Conservation (phyloP, 1,284 basidiomycete genomes). For the Crepidotus sp. region DNA sequence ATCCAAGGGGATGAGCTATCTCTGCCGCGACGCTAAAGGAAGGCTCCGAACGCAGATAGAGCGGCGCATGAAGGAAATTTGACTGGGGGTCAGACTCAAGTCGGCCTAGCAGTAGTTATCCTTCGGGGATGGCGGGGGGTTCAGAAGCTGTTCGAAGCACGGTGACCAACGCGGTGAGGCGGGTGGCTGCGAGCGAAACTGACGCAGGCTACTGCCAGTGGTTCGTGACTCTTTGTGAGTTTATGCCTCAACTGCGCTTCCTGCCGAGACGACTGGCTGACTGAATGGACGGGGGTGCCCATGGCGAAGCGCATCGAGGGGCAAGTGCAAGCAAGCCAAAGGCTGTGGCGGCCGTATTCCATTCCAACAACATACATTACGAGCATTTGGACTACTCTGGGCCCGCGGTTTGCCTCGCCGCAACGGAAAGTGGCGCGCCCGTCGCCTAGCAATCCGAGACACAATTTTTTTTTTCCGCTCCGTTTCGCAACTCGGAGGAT, state of each 20-base stretch:
- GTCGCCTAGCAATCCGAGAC: background rate
- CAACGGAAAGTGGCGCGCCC: background rate
- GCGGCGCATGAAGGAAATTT: background rate
- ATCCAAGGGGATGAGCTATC: conserved; percentile 2
- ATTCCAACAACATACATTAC: background rate
- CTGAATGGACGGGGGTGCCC: background rate
- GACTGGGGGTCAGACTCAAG: background rate
- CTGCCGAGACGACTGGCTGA: too few species aligned
- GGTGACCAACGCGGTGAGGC: background rate
- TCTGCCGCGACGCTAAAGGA: background rate
- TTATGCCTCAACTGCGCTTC: background rate
- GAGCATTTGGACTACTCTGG: too few species aligned
- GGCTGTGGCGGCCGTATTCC: too few species aligned
- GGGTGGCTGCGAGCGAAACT: background rate
- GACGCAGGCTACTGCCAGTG: background rate
- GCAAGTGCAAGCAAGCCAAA: too few species aligned
- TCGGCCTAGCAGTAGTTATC: background rate
- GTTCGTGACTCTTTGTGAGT: background rate
- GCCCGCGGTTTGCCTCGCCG: background rate
- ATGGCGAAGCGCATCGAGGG: background rate
- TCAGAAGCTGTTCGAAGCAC: background rate
- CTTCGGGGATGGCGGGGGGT: background rate
- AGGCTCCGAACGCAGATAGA: background rate
- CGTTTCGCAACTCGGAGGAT: background rate
- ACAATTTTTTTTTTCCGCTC: background rate